Base-by-base conservation (phyloP, 352 stramenopile genomes). In the Phytopythium mirpurense region DNA sequence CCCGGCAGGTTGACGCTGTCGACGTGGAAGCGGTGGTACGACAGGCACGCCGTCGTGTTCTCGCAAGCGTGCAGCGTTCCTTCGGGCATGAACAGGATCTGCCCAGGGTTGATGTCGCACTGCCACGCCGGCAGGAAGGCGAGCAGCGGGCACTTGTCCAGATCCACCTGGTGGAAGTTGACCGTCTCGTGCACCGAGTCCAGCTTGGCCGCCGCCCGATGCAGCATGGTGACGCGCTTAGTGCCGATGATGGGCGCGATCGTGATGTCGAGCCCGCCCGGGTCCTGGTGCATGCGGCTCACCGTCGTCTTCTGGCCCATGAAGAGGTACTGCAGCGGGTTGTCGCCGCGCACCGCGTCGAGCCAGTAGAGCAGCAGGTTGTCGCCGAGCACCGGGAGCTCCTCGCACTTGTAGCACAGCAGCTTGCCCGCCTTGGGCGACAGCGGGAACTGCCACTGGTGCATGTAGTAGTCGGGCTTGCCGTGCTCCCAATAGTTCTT, bases 391-490 rank as follows among this genome's bases (percentile, higher is more conserved):
- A 96, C 89, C n/a, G 76, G 70, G 35, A 96, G 75, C 44, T 93
- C 86, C 24, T 95, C 68, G 52, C 85, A 95, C 52, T 88, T 89
- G 66, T 91, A 88, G 57, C 78, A 89, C 21, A 91, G 65, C 41
- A 94, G 52, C 56, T 95, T 94, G 2, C 67, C 67, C 10, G 68
- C 80, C 51, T 85, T 86, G 14, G 75, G 70, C 56, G 68, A 72
- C 56, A 97, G 60, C 8, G 93, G 90, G 65, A 98, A 98, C 62
- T 98, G 93, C 93, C 93, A 98, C 72, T 98, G 93, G 52, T 98
- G 93, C 59, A 98, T 67, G 57, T 98, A 98, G 43, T 96, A 86
- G 41, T 88, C 80, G 19, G 77, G 67, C 42, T 83, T 82, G 48
- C 79, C 82, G 29, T 85, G 78, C 40, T 87, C 74, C 82, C 79